Evolutionary conservation across 2,329 filamentous ascomycete species (phyloP).

Genomic region (Colletotrichum falcatum): DNA sequence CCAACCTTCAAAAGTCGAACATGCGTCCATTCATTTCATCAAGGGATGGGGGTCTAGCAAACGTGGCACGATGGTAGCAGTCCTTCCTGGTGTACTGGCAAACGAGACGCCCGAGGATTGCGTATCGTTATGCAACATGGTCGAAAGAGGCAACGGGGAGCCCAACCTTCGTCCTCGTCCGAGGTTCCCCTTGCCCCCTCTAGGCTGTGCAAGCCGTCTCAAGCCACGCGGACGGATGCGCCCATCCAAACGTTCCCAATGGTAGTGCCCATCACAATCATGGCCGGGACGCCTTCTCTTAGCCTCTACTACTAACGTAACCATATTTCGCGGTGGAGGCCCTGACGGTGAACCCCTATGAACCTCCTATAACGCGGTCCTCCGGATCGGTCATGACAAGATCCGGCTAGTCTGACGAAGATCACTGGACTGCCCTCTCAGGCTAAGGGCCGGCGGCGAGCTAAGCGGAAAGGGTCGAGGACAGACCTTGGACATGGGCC

Average conservation of each 20-base stretch:
- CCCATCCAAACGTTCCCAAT: constrained; percentile 5
- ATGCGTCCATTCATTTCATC: background rate
- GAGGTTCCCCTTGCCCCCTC: background rate
- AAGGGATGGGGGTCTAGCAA: background rate
- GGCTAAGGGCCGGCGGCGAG: constrained; percentile 4
- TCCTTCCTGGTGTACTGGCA: background rate
- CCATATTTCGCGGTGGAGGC: background rate
- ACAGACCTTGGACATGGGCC: background rate
- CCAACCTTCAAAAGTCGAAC: background rate
- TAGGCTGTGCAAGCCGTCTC: background rate
- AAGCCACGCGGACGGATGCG: background rate
- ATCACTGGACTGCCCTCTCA: constrained; percentile 3
- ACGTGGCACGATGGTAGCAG: background rate
- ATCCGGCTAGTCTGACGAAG: background rate
- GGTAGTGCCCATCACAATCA: constrained; percentile 4
- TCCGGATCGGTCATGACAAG: background rate
- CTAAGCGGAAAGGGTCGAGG: background rate
- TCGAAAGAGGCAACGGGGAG: background rate
- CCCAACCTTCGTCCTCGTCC: constrained; percentile 8
- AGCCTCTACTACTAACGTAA: background rate
- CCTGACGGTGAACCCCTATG: background rate
- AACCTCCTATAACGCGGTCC: background rate
- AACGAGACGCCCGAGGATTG: constrained; percentile 1
- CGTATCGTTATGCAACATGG: constrained; percentile 4
- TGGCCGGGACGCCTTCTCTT: background rate